Percentiles rank a stretch among this genome's conserved stretches.
Evolutionary conservation across 2,329 filamentous ascomycete genomes (phyloP).

Genomic region (Beauveria varroae): DNA sequence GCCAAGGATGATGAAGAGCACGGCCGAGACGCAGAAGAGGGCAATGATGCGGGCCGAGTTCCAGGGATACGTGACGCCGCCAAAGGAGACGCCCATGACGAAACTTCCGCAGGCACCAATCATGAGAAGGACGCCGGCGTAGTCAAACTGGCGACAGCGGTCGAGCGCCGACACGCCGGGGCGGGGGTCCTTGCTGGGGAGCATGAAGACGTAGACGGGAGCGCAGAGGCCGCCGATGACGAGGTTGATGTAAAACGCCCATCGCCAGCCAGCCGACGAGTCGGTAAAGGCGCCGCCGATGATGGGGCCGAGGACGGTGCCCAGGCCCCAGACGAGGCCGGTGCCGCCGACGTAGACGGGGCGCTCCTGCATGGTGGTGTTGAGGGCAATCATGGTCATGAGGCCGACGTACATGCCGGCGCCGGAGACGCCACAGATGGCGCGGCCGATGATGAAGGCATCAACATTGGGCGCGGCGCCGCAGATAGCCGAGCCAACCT

Average conservation of each 20-base stretch:
- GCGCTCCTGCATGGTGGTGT: constrained; percentile 20
- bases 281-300: constrained; percentile 36
- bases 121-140: constrained; percentile 32
- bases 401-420: constrained; percentile 29
- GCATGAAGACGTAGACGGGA: constrained; percentile 20
- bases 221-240: constrained; percentile 31
- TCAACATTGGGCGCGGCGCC: constrained; percentile 32
- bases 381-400: constrained; percentile 19
- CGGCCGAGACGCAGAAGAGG: constrained; percentile 33
- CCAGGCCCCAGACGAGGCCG: constrained; percentile 32
- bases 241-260: constrained; percentile 38
- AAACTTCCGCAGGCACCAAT: constrained; percentile 29
- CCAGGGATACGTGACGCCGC: constrained; percentile 40
- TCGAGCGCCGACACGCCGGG: constrained; percentile 16
- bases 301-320: constrained; percentile 39
- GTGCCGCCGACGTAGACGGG: constrained; percentile 16
- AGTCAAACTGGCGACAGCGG: constrained; percentile 31
- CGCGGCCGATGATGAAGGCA: constrained; percentile 36
- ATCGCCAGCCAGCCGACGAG: constrained; percentile 32
- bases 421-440: constrained; percentile 33
- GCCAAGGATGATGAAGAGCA: constrained; percentile 25
- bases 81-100: constrained; percentile 40
- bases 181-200: constrained; percentile 17
- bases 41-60: constrained; percentile 32
- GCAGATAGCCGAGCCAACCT: constrained; percentile 25